Evolutionary conservation across 331 rosid genomes (phyloP).

Genomic region (Spiraea crenata): DNA sequence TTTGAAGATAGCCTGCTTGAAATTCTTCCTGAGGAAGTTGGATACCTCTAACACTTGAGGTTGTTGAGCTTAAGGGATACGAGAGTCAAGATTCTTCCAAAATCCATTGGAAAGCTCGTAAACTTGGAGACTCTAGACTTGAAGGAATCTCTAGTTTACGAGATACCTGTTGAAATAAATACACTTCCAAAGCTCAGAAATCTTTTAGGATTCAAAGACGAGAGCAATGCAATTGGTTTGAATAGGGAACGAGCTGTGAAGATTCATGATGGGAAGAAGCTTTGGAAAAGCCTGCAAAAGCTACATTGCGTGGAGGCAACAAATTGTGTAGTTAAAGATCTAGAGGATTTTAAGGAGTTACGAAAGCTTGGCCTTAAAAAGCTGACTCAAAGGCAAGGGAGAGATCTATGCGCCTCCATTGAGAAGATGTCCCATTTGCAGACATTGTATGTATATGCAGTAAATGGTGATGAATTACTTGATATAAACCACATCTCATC

Average conservation of each 20-base stretch:
- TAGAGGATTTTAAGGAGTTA: conserved; percentile 9
- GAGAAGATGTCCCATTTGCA: conserved; percentile 5
- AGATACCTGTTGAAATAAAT: conserved; percentile 9
- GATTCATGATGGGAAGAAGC: neutral
- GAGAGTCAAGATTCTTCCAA: conserved; percentile 17
- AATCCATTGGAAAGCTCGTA: conserved; percentile 17
- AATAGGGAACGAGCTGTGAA: neutral
- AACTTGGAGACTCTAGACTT: conserved; percentile 23
- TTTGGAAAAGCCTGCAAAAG: neutral
- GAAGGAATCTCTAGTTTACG: neutral
- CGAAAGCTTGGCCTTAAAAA: conserved; percentile 6
- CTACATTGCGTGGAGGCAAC: neutral
- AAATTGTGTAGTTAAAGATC: neutral
- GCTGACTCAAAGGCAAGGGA: neutral
- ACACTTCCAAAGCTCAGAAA: conserved; percentile 15
- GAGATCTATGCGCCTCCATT: conserved; percentile 6
- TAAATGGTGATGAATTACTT: conserved; percentile 10
- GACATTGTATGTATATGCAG: neutral
- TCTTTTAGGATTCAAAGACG: no score
- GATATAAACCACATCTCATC: conserved; percentile 25
- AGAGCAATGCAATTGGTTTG: no score
- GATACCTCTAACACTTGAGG: neutral
- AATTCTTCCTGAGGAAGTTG: neutral
- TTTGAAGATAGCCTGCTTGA: conserved; percentile 2
- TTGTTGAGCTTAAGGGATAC: conserved; percentile 19